These are phyloP conservation scores for Bocquillonia castaneifolia DNA, from an alignment of 441 rosid species.

Conservation along the genomic window DNA sequence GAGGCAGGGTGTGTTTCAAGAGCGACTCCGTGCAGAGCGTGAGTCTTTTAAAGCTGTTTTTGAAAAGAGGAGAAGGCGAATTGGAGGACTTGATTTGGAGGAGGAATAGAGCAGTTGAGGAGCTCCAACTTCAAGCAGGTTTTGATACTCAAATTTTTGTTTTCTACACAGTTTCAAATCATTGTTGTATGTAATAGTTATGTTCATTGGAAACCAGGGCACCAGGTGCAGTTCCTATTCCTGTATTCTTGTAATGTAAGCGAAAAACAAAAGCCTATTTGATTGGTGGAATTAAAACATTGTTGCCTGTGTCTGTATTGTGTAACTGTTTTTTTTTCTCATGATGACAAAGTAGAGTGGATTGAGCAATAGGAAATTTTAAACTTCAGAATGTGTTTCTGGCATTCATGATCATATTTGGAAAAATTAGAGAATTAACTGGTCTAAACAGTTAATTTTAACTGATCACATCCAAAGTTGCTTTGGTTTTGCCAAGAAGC, in stretches of 20 bases:
- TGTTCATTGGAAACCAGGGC: neutral
- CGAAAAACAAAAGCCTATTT: neutral
- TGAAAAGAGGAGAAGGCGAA: constrained; percentile 62
- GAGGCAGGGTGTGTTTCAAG: constrained; percentile 62
- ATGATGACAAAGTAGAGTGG: neutral
- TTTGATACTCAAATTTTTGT: neutral
- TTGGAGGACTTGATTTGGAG: constrained; percentile 46
- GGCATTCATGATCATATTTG: too few relatives aligned
- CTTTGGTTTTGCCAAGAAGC: too few relatives aligned
- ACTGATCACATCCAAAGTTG: too few relatives aligned
- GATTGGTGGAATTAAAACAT: neutral
- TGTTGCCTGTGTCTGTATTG: neutral
- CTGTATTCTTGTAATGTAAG: neutral
- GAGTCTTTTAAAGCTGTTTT: constrained; percentile 86
- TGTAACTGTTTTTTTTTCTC: too few relatives aligned
- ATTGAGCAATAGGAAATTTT: neutral
- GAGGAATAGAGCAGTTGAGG: constrained; percentile 34
- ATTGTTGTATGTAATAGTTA: neutral
- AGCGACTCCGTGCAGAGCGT: constrained; percentile 67
- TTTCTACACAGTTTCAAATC: neutral
- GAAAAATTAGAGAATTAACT: too few relatives aligned
- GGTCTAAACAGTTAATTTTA: neutral
- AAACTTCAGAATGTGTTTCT: too few relatives aligned
- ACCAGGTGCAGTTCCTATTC: neutral
- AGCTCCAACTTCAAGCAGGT: neutral